Conservation (phyloP, 805 yeast species). For the Lipomyces orientalis region DNA sequence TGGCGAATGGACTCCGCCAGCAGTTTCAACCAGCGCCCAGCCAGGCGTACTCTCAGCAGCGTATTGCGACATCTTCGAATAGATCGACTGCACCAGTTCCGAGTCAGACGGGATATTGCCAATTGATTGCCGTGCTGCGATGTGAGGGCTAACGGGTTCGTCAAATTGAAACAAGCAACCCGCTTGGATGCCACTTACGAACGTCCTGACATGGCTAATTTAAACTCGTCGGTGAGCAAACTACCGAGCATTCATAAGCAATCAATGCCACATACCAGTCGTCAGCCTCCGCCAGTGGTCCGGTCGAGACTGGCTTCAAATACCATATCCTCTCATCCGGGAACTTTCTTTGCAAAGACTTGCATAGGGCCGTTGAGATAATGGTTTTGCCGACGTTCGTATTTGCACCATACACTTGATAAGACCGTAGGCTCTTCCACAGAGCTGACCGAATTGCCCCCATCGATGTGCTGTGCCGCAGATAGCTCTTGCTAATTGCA, state of each 20-base stretch:
- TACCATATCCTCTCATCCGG: conserved; percentile 25
- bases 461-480: background rate
- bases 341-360: conserved; percentile 3
- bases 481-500: background rate
- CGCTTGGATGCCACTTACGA: background rate
- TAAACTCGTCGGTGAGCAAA: background rate
- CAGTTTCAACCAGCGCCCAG: conserved; percentile 4
- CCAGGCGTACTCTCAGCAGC: background rate
- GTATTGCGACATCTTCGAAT: conserved; percentile 1
- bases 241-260: conserved; percentile 3
- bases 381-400: conserved; percentile 42
- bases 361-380: conserved; percentile 33
- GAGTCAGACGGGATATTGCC: background rate
- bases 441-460: background rate
- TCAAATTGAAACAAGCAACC: conserved; percentile 5
- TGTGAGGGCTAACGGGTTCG: conserved; percentile 8
- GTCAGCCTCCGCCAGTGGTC: conserved; percentile 37
- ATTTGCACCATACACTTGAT: conserved; percentile 38
- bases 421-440: conserved; percentile 1
- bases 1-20: conserved; percentile 7
- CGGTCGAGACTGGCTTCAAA: conserved; percentile 41
- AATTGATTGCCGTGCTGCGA: background rate
- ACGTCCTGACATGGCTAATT: background rate
- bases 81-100: conserved; percentile 2
- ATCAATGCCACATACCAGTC: conserved; percentile 16